Evolutionary conservation across 164 flowering plant genomes (phyloP).

Genomic region (Amborella trichopoda): DNA sequence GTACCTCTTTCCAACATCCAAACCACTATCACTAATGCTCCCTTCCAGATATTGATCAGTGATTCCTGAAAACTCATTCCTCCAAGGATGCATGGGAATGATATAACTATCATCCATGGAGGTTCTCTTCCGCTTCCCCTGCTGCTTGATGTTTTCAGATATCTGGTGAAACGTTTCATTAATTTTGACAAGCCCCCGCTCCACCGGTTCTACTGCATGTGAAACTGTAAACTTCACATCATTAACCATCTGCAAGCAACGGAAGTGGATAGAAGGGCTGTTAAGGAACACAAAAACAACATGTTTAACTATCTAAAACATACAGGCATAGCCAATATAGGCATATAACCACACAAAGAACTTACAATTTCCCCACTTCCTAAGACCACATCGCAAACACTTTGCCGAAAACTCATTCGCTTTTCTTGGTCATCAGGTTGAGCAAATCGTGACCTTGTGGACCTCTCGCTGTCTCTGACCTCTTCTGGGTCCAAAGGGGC

Average conservation of each 20-base stretch:
- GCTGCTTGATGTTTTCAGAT: conserved; percentile 80
- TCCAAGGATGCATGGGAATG: conserved; percentile 65
- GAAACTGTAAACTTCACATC: conserved; percentile 96
- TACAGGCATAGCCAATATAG: too few relatives aligned
- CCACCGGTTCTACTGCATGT: conserved; percentile 95
- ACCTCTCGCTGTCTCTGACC: conserved; percentile 68
- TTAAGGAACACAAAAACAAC: too few relatives aligned
- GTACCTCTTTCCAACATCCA: conserved; percentile 37
- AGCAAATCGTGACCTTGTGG: conserved; percentile 36
- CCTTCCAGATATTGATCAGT: conserved; percentile 52
- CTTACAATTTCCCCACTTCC: conserved; percentile 97
- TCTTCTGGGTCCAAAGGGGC: conserved; percentile 90
- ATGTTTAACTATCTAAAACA: too few relatives aligned
- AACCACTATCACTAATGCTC: conserved; percentile 78
- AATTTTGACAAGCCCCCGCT: conserved; percentile 77
- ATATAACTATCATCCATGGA: conserved; percentile 68
- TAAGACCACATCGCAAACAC: conserved; percentile 86
- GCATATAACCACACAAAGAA: background rate
- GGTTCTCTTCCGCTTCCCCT: conserved; percentile 43
- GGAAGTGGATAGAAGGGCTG: too few relatives aligned
- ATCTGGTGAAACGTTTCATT: conserved; percentile 75
- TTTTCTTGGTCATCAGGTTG: conserved; percentile 54
- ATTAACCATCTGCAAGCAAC: conserved; percentile 56
- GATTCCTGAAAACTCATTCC: conserved; percentile 56
- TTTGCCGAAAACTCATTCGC: conserved; percentile 64